Conservation (phyloP, 2,329 filamentous ascomycete species). For the Pseudogymnoascus sp. region DNA sequence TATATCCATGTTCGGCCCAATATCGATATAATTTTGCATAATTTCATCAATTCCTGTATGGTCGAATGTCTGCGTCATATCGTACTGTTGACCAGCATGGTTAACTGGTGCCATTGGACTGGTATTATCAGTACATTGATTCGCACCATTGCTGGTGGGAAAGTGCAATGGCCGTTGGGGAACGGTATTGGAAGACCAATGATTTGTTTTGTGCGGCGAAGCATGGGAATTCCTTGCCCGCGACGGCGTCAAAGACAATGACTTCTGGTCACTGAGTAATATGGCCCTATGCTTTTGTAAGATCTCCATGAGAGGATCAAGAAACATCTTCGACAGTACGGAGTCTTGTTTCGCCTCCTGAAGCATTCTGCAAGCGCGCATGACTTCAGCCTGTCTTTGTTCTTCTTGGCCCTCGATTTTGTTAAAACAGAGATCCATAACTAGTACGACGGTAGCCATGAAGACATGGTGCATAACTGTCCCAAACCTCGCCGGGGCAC, state of each 20-base stretch:
- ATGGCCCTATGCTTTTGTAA: conserved; percentile 19
- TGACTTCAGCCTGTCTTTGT: conserved; percentile 25
- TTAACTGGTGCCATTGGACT: neutral
- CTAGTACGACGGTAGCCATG: conserved; percentile 31
- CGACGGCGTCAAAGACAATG: neutral
- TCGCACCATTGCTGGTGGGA: neutral
- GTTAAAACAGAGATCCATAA: conserved; percentile 32
- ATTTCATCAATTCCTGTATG: neutral
- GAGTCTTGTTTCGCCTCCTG: conserved; percentile 27
- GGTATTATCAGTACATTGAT: neutral
- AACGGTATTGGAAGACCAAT: neutral
- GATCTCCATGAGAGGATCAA: conserved; percentile 27
- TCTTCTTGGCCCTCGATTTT: conserved; percentile 23
- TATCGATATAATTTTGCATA: conserved; percentile 5
- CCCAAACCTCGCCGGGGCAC: conserved; percentile 23
- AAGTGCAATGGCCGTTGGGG: neutral
- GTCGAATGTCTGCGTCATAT: neutral
- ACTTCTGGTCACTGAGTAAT: neutral
- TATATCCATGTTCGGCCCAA: conserved; percentile 5
- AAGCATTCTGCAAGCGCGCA: conserved; percentile 27
- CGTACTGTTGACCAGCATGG: neutral
- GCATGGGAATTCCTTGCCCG: neutral
- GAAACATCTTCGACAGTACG: conserved; percentile 23
- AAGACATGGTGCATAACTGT: conserved; percentile 29
- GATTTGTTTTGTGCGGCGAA: neutral